Evolutionary conservation across 805 yeast species (phyloP), one percentile per base, ranked within the genome.

Genomic region (Metschnikowia baotianmanensis): DNA sequence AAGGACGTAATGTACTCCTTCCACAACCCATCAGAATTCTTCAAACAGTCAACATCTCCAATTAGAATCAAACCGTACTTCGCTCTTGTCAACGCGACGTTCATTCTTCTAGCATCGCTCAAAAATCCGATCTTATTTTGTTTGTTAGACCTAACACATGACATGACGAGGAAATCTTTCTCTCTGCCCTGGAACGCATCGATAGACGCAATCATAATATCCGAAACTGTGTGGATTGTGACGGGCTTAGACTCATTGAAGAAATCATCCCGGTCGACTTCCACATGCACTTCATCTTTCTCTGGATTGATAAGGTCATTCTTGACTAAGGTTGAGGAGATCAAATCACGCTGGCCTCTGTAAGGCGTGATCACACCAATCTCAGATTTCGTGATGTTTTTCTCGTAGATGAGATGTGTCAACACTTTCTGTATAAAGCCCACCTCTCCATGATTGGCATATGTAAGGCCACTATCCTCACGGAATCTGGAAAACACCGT

Each of bases 31-130:
- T 50, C 50, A 9, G 50, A 29, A 13, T 22, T 34, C 22, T 38
- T 39, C 25, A 51, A 40, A 26, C 55, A 51, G 1, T 35, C 31
- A 8, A 40, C 41, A 22, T 51, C 55, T 13, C 55, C 55, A 19
- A 51, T 35, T 17, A 51, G 42, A 13, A 86, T 72, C 47, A 88
- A 61, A 5, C 96, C 96, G 56, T 78, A 87, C 58, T 77, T 82
- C 19, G 96, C 95, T 63, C 96, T 78, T 1, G 96, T 88, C 36
- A 88, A 69, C 4, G 95, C 96, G 42, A 89, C 96, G 59, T 88
- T 88, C 57, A 88, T 61, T 65, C 96, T 83, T 57, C 96, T 73
- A 18, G 89, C 86, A 54, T 88, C 96, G 48, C 81, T 77, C 58
- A 88, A 71, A 63, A 89, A 88, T 6, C 96, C 96, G 52, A 89